phyloP scores from a whole-genome alignment of 202 grass and related monocot genomes.

The Panicum virgatum region DNA sequence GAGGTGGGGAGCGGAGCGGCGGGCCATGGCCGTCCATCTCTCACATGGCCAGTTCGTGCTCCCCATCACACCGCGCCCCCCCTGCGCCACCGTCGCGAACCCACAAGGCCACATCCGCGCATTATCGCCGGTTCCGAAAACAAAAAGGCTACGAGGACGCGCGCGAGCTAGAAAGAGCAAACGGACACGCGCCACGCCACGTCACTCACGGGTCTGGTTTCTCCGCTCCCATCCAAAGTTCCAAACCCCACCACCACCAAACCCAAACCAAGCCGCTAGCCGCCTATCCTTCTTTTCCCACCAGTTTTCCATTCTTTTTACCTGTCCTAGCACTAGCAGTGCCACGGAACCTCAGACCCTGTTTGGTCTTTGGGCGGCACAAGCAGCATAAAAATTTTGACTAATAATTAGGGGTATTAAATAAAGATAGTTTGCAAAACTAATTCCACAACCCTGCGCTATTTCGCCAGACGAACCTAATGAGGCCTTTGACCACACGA shows the following conservation, averaged over 20 bases:
- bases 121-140: slow-evolving; percentile 1
- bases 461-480: too few species aligned
- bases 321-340: too few species aligned
- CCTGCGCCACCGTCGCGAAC: not conserved
- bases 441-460: too few species aligned
- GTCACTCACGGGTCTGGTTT: slow-evolving; percentile 35
- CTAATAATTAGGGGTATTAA: too few species aligned
- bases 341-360: not conserved
- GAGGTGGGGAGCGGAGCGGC: not conserved
- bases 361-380: too few species aligned
- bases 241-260: not conserved
- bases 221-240: slow-evolving; percentile 31
- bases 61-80: slow-evolving; percentile 1
- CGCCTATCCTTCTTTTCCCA: not conserved
- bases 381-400: too few species aligned
- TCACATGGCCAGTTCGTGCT: slow-evolving; percentile 32
- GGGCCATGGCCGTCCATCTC: not conserved
- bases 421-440: too few species aligned
- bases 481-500: too few species aligned
- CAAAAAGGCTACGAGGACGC: not conserved
- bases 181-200: slow-evolving; percentile 34
- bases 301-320: too few species aligned
- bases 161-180: slow-evolving; percentile 44
- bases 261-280: not conserved
- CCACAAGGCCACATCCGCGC: not conserved